phyloP scores from a whole-genome alignment of 2,329 filamentous ascomycete species.

The Dothiorella sarmentorum region DNA sequence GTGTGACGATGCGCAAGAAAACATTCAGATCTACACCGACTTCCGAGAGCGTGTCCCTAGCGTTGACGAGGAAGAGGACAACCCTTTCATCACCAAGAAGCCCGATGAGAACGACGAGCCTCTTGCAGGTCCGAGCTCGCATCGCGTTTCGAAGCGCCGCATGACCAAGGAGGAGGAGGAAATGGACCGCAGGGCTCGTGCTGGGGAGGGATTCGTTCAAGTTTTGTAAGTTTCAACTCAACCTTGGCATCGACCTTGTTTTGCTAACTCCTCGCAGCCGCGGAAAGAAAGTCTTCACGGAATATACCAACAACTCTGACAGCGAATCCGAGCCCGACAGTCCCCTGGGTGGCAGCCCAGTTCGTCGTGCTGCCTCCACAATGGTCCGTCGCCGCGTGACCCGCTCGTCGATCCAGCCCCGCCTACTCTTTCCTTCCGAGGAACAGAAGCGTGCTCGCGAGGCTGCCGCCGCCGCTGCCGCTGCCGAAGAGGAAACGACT shows the following conservation, averaged over 20 bases:
- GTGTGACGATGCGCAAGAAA: slow-evolving; percentile 47
- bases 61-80: slow-evolving; percentile 62
- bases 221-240: slow-evolving; percentile 68
- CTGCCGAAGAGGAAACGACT: slow-evolving; percentile 58
- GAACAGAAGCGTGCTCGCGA: slow-evolving; percentile 44
- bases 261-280: slow-evolving; percentile 54
- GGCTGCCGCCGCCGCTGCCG: slow-evolving; percentile 37
- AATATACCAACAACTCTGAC: slow-evolving; percentile 44
- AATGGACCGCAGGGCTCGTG: slow-evolving; percentile 61
- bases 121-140: slow-evolving; percentile 20
- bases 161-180: slow-evolving; percentile 55
- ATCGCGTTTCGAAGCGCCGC: slow-evolving; percentile 44
- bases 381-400: slow-evolving; percentile 52
- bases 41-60: slow-evolving; percentile 71
- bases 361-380: neutral
- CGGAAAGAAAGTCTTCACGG: slow-evolving; percentile 74
- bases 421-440: slow-evolving; percentile 63
- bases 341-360: neutral
- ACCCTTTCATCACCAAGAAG: slow-evolving; percentile 64
- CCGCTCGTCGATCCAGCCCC: slow-evolving; percentile 67
- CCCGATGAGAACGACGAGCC: slow-evolving; percentile 43
- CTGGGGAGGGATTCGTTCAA: slow-evolving; percentile 71
- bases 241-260: too few species aligned
- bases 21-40: slow-evolving; percentile 72
- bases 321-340: neutral